Percentiles rank a stretch among this genome's conserved stretches.
Evolutionary conservation across 2,329 filamentous ascomycete genomes (phyloP).

Genomic region (Diatrype stigma): DNA sequence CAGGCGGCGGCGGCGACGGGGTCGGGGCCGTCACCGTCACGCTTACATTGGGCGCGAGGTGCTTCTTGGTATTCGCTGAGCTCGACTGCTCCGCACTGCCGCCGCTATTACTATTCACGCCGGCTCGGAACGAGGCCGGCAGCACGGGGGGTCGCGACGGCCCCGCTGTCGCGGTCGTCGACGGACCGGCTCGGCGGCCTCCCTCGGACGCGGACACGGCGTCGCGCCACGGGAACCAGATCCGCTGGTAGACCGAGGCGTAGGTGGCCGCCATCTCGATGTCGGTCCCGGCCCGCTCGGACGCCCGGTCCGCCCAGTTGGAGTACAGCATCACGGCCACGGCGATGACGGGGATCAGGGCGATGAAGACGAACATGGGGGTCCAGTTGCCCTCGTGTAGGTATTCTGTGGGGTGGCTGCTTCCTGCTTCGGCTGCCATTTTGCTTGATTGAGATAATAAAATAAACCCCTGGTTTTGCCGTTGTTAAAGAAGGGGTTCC

Average conservation of each 20-base stretch:
- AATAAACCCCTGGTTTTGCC: too few relatives aligned
- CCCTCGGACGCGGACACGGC: not conserved
- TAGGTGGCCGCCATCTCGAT: constrained; percentile 16
- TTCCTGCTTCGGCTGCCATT: not conserved
- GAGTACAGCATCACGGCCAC: constrained; percentile 12
- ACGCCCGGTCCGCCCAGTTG: constrained; percentile 8
- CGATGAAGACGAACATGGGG: constrained; percentile 19
- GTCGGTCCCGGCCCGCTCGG: constrained; percentile 5
- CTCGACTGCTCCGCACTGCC: too few relatives aligned
- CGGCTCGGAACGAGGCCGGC: too few relatives aligned
- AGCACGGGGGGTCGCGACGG: too few relatives aligned
- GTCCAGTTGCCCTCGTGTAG: constrained; percentile 15
- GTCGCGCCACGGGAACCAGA: not conserved
- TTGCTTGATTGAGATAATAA: too few relatives aligned
- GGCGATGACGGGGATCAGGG: constrained; percentile 20
- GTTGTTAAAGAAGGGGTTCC: too few relatives aligned
- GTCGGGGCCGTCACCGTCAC: not conserved
- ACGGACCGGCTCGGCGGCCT: not conserved
- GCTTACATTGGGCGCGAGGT: not conserved
- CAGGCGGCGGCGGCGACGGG: not conserved
- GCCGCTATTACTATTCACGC: not conserved
- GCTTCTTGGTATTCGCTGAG: too few relatives aligned
- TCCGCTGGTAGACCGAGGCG: constrained; percentile 13
- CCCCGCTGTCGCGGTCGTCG: not conserved
- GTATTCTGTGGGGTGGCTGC: not conserved